Percentiles rank a stretch among this genome's conserved stretches.
Conservation (phyloP, 106 monocot species). For the Dendrobium catenatum region DNA sequence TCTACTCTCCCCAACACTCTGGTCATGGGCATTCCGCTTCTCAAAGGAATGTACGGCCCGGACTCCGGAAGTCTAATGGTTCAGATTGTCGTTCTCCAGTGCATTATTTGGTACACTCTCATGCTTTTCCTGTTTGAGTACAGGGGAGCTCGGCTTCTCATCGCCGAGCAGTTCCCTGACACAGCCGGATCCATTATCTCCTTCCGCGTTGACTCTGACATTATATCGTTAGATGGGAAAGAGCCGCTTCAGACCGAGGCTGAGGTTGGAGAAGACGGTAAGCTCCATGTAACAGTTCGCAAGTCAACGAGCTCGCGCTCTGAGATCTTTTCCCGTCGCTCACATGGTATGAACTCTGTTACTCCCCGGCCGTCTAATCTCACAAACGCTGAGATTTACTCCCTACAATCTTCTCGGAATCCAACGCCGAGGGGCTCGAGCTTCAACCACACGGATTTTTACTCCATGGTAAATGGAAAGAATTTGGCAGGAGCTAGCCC, state of each 20-base stretch:
- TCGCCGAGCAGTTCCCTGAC: constrained; percentile 51
- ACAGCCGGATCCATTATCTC: constrained; percentile 38
- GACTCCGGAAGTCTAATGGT: constrained; percentile 38
- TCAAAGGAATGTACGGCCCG: constrained; percentile 48
- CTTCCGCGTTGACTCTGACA: constrained; percentile 43
- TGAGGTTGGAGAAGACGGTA: constrained; percentile 42
- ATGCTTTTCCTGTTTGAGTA: constrained; percentile 16
- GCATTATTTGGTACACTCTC: constrained; percentile 22
- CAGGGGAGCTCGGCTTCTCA: constrained; percentile 33
- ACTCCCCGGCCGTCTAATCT: constrained; percentile 49
- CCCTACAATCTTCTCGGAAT: constrained; percentile 22
- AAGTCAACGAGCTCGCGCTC: constrained; percentile 24
- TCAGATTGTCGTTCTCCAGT: constrained; percentile 24
- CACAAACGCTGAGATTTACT: constrained; percentile 42
- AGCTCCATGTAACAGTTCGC: constrained; percentile 35
- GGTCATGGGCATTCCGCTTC: constrained; percentile 37
- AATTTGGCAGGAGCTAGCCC: not conserved
- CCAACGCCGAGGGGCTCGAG: constrained; percentile 45
- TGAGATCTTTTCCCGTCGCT: constrained; percentile 19
- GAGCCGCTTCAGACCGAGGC: constrained; percentile 51
- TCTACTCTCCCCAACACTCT: constrained; percentile 25
- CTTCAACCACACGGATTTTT: constrained; percentile 43
- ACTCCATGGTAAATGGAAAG: constrained; percentile 27
- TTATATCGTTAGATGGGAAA: constrained; percentile 32
- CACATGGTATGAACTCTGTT: constrained; percentile 8